Evolutionary conservation across 2,329 filamentous ascomycete genomes (phyloP).

Genomic region (Fusarium acutatum): DNA sequence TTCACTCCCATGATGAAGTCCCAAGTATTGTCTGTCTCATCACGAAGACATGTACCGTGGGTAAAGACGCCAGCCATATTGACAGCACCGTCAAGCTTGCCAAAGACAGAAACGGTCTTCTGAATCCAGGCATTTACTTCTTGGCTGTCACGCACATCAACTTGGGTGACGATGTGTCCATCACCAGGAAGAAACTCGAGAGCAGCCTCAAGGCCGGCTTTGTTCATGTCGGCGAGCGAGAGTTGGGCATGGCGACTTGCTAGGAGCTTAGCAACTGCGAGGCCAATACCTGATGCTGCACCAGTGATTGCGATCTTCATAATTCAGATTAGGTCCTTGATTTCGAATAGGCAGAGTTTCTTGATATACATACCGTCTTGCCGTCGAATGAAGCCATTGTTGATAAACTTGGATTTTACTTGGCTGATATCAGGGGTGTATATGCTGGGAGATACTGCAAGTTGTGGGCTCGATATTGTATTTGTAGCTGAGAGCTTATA

Average conservation of each 20-base stretch:
- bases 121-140: fast-evolving
- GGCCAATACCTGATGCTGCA: not conserved
- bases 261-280: not conserved
- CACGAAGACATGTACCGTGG: not conserved
- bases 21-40: not conserved
- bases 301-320: not conserved
- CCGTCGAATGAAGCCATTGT: not conserved
- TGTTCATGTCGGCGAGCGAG: not conserved
- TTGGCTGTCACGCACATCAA: not conserved
- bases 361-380: not conserved
- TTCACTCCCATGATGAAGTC: not conserved
- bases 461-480: fast-evolving
- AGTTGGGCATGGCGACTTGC: not conserved
- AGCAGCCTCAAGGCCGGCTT: not conserved
- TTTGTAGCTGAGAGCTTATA: not conserved
- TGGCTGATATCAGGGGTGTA: not conserved
- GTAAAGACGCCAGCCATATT: not conserved
- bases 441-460: fast-evolving
- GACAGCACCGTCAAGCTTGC: not conserved
- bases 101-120: not conserved
- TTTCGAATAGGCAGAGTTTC: fast-evolving
- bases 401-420: fast-evolving
- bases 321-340: fast-evolving
- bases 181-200: fast-evolving
- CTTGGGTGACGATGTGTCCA: not conserved